Base-by-base conservation (phyloP, 1,284 basidiomycete genomes). In the Athelia sp. region DNA sequence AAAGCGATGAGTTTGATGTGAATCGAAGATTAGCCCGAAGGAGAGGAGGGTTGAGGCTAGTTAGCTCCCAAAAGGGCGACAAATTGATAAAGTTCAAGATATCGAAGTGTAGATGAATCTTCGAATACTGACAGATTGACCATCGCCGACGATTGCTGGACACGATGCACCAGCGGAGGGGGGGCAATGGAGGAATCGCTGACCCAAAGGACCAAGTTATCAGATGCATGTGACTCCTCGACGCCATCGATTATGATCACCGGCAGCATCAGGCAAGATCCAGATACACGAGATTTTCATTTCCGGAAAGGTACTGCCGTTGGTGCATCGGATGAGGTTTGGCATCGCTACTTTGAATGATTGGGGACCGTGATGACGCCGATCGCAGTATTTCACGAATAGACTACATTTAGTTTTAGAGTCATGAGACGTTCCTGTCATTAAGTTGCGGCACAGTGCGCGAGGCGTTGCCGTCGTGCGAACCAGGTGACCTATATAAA, bases 211-310 rank as follows among this genome's bases (percentile, higher is more conserved):
- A 8, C 15, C 19, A 40, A 21, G 19, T 40, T 40, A n/a, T n/a
- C 19, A n/a, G 36, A 17, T 4, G 9, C 36, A 40, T 40, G 36
- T 40, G 36, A 40, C 19, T 13, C 9, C 15, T 40, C 36, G n/a
- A 40, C 36, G 15, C 36, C 36, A 40, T 40, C 36, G 36, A 40
- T 40, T 40, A 21, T 40, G 19, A 40, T 40, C 36, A 40, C 36
- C 36, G 36, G 36, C 6, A 40, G n/a, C 36, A 40, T 40, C 36
- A 40, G 19, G 36, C 19, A 40, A 40, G 36, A 29, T 40, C 19
- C 36, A 6, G 36, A 40, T 21, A 29, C 36, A 40, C 36, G 36
- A n/a, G 36, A 40, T 40, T 40, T 40, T 40, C 36, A 40, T 40
- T 40, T 40, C 36, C 36, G 36, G n/a, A n/a, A 8, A 29, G 26